Conservation (phyloP, 1,284 basidiomycete genomes). For the Boletus semigastroideus region DNA sequence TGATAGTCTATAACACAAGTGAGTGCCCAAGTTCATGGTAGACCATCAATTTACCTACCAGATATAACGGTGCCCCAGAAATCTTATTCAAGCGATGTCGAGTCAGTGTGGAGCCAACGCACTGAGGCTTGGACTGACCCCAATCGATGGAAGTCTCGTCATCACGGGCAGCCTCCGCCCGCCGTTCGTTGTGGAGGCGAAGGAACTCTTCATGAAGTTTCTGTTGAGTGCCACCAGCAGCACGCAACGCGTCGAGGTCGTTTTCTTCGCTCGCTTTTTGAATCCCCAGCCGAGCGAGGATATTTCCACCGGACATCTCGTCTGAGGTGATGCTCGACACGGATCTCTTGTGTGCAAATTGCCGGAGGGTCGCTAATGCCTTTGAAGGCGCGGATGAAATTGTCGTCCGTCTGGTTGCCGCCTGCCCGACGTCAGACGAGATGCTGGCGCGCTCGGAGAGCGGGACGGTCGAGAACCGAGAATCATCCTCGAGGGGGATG, state of each 20-base stretch:
- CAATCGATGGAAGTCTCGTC: constrained; percentile 61
- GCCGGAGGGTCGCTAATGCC: constrained; percentile 27
- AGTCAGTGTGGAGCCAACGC: constrained; percentile 6
- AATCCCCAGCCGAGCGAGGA: constrained; percentile 46
- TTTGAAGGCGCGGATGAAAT: constrained; percentile 29
- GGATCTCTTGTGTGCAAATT: constrained; percentile 55
- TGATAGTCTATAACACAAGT: constrained; percentile 68
- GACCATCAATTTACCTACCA: constrained; percentile 45
- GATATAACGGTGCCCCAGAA: constrained; percentile 97
- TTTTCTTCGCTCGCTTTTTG: constrained; percentile 42
- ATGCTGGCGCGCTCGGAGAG: constrained; percentile 39
- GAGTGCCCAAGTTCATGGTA: constrained; percentile 2
- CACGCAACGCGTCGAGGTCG: constrained; percentile 35
- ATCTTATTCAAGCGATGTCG: constrained; percentile 45
- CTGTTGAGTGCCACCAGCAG: constrained; percentile 61
- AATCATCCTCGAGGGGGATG: constrained; percentile 59
- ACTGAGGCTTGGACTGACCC: constrained; percentile 51
- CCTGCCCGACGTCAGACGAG: constrained; percentile 17
- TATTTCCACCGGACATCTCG: constrained; percentile 38
- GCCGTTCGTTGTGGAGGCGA: constrained; percentile 54
- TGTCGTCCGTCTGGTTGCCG: constrained; percentile 28
- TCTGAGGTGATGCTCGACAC: constrained; percentile 60
- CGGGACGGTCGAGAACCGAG: constrained; percentile 54
- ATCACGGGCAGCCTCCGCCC: constrained; percentile 38
- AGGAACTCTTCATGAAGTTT: constrained; percentile 71